These are phyloP conservation scores for Dalbergia cochinchinensis DNA, from an alignment of 306 rosid genomes.

Conservation along the genomic window DNA sequence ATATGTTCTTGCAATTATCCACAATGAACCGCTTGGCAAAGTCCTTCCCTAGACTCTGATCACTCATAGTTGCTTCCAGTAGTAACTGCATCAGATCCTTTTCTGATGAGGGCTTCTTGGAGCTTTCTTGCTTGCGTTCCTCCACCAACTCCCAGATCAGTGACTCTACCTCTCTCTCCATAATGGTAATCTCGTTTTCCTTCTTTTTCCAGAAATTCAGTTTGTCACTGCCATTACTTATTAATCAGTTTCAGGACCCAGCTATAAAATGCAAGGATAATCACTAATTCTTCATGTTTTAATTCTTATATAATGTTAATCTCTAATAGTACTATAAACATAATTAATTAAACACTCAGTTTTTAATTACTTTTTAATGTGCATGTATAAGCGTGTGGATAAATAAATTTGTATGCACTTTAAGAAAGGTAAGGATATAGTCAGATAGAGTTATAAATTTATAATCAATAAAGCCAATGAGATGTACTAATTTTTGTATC, in stretches of 20 bases:
- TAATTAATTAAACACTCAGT: neutral
- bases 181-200: slow-evolving; percentile 51
- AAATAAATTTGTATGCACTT: neutral
- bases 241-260: slow-evolving; percentile 8
- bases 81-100: slow-evolving; percentile 84
- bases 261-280: no score
- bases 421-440: neutral
- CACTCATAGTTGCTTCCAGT: slow-evolving; percentile 66
- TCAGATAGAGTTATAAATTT: no score
- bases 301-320: no score
- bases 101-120: slow-evolving; percentile 45
- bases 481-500: neutral
- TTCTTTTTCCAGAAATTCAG: slow-evolving; percentile 48
- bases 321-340: no score
- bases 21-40: slow-evolving; percentile 77
- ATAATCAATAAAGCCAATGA: neutral
- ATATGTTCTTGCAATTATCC: slow-evolving; percentile 91
- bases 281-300: no score
- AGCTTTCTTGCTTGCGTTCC: slow-evolving; percentile 59
- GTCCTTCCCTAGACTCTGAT: slow-evolving; percentile 59
- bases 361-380: neutral
- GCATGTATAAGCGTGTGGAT: neutral
- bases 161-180: slow-evolving; percentile 83
- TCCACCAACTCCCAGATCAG: slow-evolving; percentile 81
- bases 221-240: slow-evolving; percentile 44